Percentiles rank a stretch among this genome's conserved stretches.
Conservation (phyloP, 2,329 filamentous ascomycete genomes). For the Paraconiothyrium brasiliense region DNA sequence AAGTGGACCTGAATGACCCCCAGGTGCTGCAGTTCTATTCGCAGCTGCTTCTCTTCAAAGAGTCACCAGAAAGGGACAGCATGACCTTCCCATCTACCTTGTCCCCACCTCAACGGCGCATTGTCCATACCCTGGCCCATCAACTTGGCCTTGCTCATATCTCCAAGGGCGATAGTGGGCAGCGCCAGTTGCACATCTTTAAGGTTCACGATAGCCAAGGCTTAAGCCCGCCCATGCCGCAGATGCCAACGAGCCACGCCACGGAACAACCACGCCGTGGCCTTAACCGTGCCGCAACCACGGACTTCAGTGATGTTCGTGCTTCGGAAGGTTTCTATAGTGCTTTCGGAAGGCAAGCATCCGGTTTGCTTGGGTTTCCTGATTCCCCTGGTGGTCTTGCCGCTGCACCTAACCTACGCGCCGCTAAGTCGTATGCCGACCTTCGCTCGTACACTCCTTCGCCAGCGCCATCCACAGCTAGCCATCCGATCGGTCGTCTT, state of each 20-base stretch:
- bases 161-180: slow-evolving; percentile 87
- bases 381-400: slow-evolving; percentile 75
- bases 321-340: slow-evolving; percentile 79
- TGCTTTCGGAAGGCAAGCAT: slow-evolving; percentile 80
- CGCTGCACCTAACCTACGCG: slow-evolving; percentile 81
- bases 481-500: slow-evolving; percentile 76
- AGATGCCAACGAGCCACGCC: slow-evolving; percentile 71
- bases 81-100: slow-evolving; percentile 85
- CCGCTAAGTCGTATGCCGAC: slow-evolving; percentile 96
- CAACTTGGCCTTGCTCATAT: slow-evolving; percentile 92
- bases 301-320: slow-evolving; percentile 88
- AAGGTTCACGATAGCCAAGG: slow-evolving; percentile 69
- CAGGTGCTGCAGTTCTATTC: slow-evolving; percentile 88
- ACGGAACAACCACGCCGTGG: slow-evolving; percentile 82
- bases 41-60: slow-evolving; percentile 87
- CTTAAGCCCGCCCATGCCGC: slow-evolving; percentile 69
- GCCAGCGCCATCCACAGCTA: slow-evolving; percentile 87
- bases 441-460: slow-evolving; percentile 94
- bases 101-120: slow-evolving; percentile 83
- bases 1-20: slow-evolving; percentile 91
- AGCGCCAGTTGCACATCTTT: slow-evolving; percentile 90
- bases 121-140: slow-evolving; percentile 93
- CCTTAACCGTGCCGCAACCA: slow-evolving; percentile 93
- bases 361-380: slow-evolving; percentile 80
- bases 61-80: slow-evolving; percentile 78